Evolutionary conservation across 805 yeast genomes (phyloP), one percentile per base, ranked within the genome.

Genomic region (Metschnikowia noctiluminum): DNA sequence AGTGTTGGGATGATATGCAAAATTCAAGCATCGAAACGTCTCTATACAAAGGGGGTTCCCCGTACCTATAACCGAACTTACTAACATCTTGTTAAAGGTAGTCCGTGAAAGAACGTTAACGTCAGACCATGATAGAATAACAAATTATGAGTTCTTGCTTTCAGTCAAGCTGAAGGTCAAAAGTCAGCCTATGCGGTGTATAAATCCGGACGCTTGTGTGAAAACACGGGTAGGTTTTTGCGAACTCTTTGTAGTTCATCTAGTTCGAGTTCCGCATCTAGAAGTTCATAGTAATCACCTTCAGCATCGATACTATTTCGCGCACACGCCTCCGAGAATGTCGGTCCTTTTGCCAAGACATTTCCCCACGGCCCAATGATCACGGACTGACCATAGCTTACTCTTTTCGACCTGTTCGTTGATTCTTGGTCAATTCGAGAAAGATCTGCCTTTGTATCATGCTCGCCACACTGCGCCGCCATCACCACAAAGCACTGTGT

Each of bases 361-460:
- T 80, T 74, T 0, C 98, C 99, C 89, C 96, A 88, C 0, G 99
- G 98, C 56, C 87, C 92, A n/a, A 92, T 78, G 5, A 90, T 82
- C 53, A 90, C 71, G 0, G 96, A 78, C 59, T 89, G 92, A 0
- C 99, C 99, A 68, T 83, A 92, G 52, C 96, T 87, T 48, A 80
- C 77, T 48, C 98, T 71, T 59, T 43, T 48, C 15, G 37, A 13
- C 32, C 53, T 15, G 70, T 70, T 41, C 41, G n/a, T 31, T 31
- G 32, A 21, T 1, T 28, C 16, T 32, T n/a, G 27, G 2, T 50
- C 62, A 6, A 56, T 58, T 9, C 55, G 56, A 8, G 64, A 70
- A 21, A 49, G 40, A 41, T 71, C 79, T 0, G 76, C 72, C 32
- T 63, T 60, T 0, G 80, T 74, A 49, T 83, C 81, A 62, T 90